Base-by-base conservation (phyloP, 2,329 filamentous ascomycete genomes). In the Cordyceps cateniannulata region DNA sequence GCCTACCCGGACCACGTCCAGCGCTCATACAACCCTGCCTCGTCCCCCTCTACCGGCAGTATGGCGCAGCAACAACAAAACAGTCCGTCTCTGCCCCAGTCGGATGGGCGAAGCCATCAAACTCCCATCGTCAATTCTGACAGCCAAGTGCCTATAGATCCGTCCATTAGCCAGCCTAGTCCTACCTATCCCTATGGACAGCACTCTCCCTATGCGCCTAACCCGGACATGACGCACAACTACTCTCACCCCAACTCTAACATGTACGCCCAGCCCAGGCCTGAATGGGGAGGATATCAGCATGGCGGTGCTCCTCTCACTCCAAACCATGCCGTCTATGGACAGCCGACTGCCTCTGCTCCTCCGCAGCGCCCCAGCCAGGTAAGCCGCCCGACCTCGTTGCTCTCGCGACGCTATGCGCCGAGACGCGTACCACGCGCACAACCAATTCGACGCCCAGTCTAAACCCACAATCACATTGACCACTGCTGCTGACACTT, bases 81-180 rank as follows among this genome's bases (percentile, higher is more conserved):
- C 89, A 96, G 93, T 96, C 90, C 91, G 92, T 96, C 91, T 79
- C 85, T 91, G 83, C 84, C 89, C 86, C 81, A 90, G 81, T 84
- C 87, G 84, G 89, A 92, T 91, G 89, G 77, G 73, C 81, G 83
- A 80, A 88, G 82, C 84, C 86, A 89, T 87, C 88, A 87, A 81
- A 83, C 85, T 80, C 81, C 84, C 76, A 82, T 85, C 83, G 84
- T 88, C 79, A 93, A 91, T 79, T 96, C 93, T 96, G 90, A 96
- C 91, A 85, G 84, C 85, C 88, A 91, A 87, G 86, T 96, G 82
- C 91, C 91, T 88, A 93, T 96, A 97, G 93, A 97, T 96, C 92
- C 93, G 72, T 96, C 92, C 76, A 96, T 97, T 75, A 90, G 92
- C 76, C 88, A 90, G 70, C 90, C 91, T 72, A 96, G 91, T 82